Evolutionary conservation across 2,329 filamentous ascomycete genomes (phyloP).

Genomic region (Colletotrichum cuscutae): DNA sequence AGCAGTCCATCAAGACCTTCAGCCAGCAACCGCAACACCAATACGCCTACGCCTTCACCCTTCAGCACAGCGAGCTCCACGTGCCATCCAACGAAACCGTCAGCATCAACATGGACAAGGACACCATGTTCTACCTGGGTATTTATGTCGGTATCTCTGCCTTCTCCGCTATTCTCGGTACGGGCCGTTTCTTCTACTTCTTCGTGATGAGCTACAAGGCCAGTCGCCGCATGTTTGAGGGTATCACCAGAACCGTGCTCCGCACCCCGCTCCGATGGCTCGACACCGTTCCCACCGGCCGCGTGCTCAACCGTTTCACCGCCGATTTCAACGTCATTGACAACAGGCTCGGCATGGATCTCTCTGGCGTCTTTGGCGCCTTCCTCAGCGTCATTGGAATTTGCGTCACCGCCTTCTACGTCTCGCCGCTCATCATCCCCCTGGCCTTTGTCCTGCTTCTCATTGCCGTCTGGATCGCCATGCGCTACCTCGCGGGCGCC

Average conservation of each 20-base stretch:
- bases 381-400: conserved; percentile 72
- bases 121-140: conserved; percentile 71
- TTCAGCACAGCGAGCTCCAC: conserved; percentile 58
- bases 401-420: conserved; percentile 73
- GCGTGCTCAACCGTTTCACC: conserved; percentile 82
- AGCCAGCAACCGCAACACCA: conserved; percentile 32
- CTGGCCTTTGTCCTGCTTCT: conserved; percentile 68
- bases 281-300: conserved; percentile 81
- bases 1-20: conserved; percentile 41
- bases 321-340: conserved; percentile 82
- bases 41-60: conserved; percentile 43
- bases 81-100: conserved; percentile 37
- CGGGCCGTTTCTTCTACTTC: conserved; percentile 70
- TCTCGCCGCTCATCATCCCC: conserved; percentile 74
- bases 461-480: conserved; percentile 67
- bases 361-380: conserved; percentile 70
- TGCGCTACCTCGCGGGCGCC: conserved; percentile 74
- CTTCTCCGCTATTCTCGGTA: conserved; percentile 66
- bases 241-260: conserved; percentile 73
- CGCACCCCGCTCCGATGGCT: conserved; percentile 82
- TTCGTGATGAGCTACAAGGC: conserved; percentile 74
- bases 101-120: conserved; percentile 45
- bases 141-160: conserved; percentile 74
- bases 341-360: conserved; percentile 70
- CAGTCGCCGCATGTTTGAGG: conserved; percentile 74